phyloP scores from a whole-genome alignment of 2,329 filamentous ascomycete genomes.

The Talaromyces atroroseus region DNA sequence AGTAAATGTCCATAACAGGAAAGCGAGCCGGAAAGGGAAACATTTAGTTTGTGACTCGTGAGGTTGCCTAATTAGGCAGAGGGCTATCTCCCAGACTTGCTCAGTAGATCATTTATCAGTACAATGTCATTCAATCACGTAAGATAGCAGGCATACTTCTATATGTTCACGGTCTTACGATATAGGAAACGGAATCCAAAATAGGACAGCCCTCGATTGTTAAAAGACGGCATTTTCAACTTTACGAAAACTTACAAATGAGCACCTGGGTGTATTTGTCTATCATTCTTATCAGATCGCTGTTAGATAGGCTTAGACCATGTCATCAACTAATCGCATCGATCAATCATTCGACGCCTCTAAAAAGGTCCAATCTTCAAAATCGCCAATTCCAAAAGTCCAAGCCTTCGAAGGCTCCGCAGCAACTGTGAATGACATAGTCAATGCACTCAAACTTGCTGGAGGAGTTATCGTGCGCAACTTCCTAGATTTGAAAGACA shows the following conservation, averaged over 20 bases:
- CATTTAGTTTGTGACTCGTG: background rate
- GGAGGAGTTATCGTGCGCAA: slow-evolving; percentile 1
- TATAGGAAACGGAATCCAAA: background rate
- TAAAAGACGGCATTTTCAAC: background rate
- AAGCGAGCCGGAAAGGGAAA: background rate
- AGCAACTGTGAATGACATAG: background rate
- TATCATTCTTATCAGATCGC: background rate
- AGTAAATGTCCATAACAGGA: background rate
- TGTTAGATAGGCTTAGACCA: background rate
- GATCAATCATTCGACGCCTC: background rate
- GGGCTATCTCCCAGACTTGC: too few species aligned
- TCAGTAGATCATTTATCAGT: too few species aligned
- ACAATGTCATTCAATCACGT: background rate
- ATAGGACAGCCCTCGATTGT: background rate
- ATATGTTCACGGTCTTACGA: background rate
- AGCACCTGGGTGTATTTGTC: background rate
- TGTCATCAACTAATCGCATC: background rate
- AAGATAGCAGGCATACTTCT: background rate
- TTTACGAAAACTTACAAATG: too few species aligned
- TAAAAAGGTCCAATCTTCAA: background rate
- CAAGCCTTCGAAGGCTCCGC: background rate
- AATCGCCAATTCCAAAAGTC: background rate
- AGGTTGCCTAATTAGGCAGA: background rate
- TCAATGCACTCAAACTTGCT: background rate
- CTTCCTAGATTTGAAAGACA: background rate